Conservation (phyloP, 192 early-diverging fungal genomes). For the Paraglomus occultum region DNA sequence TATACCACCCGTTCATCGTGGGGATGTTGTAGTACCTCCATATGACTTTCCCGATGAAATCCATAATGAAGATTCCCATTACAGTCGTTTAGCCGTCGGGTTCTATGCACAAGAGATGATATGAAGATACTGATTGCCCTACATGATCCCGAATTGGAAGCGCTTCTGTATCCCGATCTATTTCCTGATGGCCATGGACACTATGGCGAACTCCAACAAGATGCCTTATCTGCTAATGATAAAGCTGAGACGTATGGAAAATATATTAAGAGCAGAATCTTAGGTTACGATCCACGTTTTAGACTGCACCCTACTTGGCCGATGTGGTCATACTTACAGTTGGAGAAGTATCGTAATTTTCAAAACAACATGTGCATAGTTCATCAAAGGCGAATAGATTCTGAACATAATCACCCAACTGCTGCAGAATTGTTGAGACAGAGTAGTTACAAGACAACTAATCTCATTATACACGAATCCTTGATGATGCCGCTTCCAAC, state of each 20-base stretch:
- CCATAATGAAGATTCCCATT: not conserved
- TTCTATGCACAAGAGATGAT: not conserved
- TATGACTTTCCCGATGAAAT: not conserved
- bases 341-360: conserved; percentile 1
- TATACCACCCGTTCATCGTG: not conserved
- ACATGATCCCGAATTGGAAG: not conserved
- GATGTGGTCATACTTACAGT: not conserved
- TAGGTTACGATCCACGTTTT: not conserved
- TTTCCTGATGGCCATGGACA: not conserved
- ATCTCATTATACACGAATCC: too few relatives aligned
- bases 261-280: conserved; percentile 12
- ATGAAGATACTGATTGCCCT: not conserved
- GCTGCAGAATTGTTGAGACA: too few relatives aligned
- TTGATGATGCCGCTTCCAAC: not conserved
- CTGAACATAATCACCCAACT: too few relatives aligned
- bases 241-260: not conserved
- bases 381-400: too few relatives aligned
- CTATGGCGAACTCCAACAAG: not conserved
- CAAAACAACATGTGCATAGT: not conserved
- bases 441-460: too few relatives aligned
- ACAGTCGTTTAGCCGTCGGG: not conserved
- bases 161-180: not conserved
- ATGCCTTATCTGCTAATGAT: too few relatives aligned
- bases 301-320: conserved; percentile 13
- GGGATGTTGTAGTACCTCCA: not conserved